Evolutionary conservation across 148 eudicot genomes (phyloP), one percentile per base, ranked within the genome.

Genomic region (Cornus suecica): DNA sequence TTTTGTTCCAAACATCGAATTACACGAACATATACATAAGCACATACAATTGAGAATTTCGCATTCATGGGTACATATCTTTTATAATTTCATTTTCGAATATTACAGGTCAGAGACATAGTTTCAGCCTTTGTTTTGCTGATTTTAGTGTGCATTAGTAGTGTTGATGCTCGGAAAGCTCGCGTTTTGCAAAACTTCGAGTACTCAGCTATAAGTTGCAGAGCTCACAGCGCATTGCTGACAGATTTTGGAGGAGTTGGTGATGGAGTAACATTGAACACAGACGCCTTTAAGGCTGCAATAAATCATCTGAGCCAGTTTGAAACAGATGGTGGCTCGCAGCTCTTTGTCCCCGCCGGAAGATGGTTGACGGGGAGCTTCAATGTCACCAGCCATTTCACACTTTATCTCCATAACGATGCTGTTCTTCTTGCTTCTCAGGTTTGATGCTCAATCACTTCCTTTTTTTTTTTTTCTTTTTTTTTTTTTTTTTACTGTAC

Each of bases 381-480:
- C 80, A 94, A 94, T 77, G 85, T 94, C 84, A 90, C 96, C 65
- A 94, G 94, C 74, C 97, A 89, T 75, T 94, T 94, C 80, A 94
- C 99, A 52, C 91, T 94, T 10, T 92, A 64, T 69, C 90, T 92
- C 52, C 86, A 94, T 31, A 83, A 78, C 62, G 97, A 92, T 85
- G 99, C 99, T 68, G 94, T 89, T 76, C 94, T 94, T 74, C 87
- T 94, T 78, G 99, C 94, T 76, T 87, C 98, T 69, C 97, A 89
- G 98, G 98, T 94, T 67, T 65, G 68, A 3, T 20, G 28, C 9
- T 63, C 24, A 11, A 16, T 48, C 3, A 13, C 54, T 58, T n/a
- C n/a, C n/a, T n/a, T n/a, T n/a, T n/a, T n/a, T n/a, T n/a, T n/a
- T n/a, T n/a, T n/a, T n/a, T n/a, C n/a, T n/a, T n/a, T n/a, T n/a